A percentile compares a stretch with the other conserved stretches of the same genome.
Evolutionary conservation across 805 yeast species (phyloP).

Genomic region (Yamadazyma laniorum): DNA sequence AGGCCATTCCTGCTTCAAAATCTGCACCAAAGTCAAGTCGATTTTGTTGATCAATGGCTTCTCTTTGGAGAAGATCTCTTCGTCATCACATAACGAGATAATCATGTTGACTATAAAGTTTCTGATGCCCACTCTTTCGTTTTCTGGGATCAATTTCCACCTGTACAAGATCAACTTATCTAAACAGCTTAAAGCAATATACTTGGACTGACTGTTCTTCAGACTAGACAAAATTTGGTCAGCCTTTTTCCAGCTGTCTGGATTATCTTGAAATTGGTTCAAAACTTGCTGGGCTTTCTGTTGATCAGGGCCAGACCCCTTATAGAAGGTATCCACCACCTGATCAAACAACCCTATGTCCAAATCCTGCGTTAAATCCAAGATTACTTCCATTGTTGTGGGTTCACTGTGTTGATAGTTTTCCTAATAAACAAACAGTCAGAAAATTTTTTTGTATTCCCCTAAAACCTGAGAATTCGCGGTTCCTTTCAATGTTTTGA

Average conservation of each 20-base stretch:
- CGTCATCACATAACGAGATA: conserved; percentile 84
- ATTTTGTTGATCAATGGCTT: conserved; percentile 87
- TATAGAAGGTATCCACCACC: conserved; percentile 81
- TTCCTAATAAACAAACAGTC: conserved; percentile 2
- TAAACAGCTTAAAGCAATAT: conserved; percentile 84
- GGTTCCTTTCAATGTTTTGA: too few species aligned
- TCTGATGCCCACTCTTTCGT: conserved; percentile 88
- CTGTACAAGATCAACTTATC: conserved; percentile 87
- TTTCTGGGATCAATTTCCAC: conserved; percentile 90
- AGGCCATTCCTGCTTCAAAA: conserved; percentile 98
- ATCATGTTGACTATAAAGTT: conserved; percentile 94
- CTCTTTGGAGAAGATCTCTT: conserved; percentile 63
- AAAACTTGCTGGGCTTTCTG: conserved; percentile 68
- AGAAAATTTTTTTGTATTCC: conserved; percentile 8
- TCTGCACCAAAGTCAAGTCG: conserved; percentile 89
- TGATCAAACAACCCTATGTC: conserved; percentile 78
- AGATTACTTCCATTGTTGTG: conserved; percentile 70
- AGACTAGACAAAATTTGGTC: conserved; percentile 83
- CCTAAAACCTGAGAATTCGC: background rate
- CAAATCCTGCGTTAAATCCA: conserved; percentile 82
- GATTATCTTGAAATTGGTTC: conserved; percentile 86
- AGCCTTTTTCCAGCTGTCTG: conserved; percentile 93
- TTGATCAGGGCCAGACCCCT: conserved; percentile 69
- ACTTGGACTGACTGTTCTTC: conserved; percentile 81
- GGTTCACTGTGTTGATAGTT: background rate